A percentile compares a stretch with the other conserved stretches of the same genome.
Conservation (phyloP, 768 basidiomycete species). For the Fibroporia radiculosa region DNA sequence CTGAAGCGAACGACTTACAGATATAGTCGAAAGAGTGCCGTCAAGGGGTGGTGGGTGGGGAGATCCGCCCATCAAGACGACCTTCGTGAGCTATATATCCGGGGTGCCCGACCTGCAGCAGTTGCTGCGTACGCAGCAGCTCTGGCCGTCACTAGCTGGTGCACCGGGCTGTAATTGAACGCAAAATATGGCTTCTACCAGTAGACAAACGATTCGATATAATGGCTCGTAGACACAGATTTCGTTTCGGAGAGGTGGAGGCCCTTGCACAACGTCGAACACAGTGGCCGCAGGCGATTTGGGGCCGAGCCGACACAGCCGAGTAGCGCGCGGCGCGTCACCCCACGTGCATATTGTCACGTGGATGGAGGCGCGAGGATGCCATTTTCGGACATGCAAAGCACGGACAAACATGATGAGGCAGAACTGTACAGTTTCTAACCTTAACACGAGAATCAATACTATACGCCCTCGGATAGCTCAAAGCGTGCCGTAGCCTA, state of each 20-base stretch:
- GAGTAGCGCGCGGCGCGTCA: too few species aligned
- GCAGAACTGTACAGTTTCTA: slow-evolving; percentile 26
- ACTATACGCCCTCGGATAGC: slow-evolving; percentile 11
- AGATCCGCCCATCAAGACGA: slow-evolving; percentile 11
- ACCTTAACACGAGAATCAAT: slow-evolving; percentile 16
- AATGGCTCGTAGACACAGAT: too few species aligned
- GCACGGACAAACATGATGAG: slow-evolving; percentile 13
- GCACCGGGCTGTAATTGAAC: too few species aligned
- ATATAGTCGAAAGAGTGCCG: slow-evolving; percentile 36
- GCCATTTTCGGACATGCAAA: slow-evolving; percentile 10
- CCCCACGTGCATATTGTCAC: slow-evolving; percentile 9
- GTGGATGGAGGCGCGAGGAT: slow-evolving; percentile 7
- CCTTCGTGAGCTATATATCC: not conserved
- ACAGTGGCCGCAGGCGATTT: too few species aligned
- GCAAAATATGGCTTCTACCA: too few species aligned
- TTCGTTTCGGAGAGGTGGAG: too few species aligned
- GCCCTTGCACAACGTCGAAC: too few species aligned
- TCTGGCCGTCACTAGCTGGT: too few species aligned
- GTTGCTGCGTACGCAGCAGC: slow-evolving; percentile 3
- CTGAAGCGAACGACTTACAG: slow-evolving; percentile 16
- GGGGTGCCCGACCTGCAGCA: not conserved
- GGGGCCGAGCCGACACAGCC: too few species aligned
- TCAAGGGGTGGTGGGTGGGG: slow-evolving; percentile 20
- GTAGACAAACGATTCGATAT: too few species aligned
- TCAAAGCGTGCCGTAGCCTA: slow-evolving; percentile 19